phyloP scores from a whole-genome alignment of 2,329 filamentous ascomycete species.

The Lasiodiplodia sp. region DNA sequence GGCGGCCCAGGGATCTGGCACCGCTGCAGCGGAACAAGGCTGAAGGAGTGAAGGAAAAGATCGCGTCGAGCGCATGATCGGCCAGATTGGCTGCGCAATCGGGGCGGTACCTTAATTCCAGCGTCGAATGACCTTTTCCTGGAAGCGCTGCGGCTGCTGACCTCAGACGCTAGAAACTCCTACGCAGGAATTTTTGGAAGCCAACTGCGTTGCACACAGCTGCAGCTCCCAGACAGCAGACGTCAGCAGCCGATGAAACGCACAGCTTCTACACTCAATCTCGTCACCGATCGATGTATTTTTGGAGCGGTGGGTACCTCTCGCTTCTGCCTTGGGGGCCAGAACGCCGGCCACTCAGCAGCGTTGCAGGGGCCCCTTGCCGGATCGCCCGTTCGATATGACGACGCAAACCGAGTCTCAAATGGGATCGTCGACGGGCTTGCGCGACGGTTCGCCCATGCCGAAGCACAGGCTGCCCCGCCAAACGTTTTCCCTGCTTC shows the following conservation, averaged over 20 bases:
- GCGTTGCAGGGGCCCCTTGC: slow-evolving; percentile 10
- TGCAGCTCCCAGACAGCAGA: not conserved
- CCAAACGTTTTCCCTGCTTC: slow-evolving; percentile 21
- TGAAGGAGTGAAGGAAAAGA: slow-evolving; percentile 18
- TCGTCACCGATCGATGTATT: slow-evolving; percentile 25
- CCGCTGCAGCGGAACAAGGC: slow-evolving; percentile 23
- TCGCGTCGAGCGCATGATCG: slow-evolving; percentile 9
- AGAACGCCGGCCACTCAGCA: not conserved
- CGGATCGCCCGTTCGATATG: slow-evolving; percentile 12
- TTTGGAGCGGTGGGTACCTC: slow-evolving; percentile 29
- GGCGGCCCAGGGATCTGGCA: slow-evolving; percentile 12
- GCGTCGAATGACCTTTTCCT: slow-evolving; percentile 25
- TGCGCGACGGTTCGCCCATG: slow-evolving; percentile 14
- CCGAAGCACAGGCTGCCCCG: slow-evolving; percentile 14
- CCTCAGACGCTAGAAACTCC: slow-evolving; percentile 23
- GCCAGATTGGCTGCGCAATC: slow-evolving; percentile 19
- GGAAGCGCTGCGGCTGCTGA: slow-evolving; percentile 27
- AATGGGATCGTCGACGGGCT: not conserved
- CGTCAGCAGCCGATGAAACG: slow-evolving; percentile 13
- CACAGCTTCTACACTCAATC: slow-evolving; percentile 1
- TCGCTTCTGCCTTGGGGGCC: slow-evolving; percentile 24
- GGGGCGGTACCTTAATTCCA: slow-evolving; percentile 25
- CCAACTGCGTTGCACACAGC: slow-evolving; percentile 8
- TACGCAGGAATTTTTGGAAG: slow-evolving; percentile 18
- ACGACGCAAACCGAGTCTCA: slow-evolving; percentile 5